Evolutionary conservation across 768 basidiomycete species (phyloP).

Genomic region (Lentinula detonsa): DNA sequence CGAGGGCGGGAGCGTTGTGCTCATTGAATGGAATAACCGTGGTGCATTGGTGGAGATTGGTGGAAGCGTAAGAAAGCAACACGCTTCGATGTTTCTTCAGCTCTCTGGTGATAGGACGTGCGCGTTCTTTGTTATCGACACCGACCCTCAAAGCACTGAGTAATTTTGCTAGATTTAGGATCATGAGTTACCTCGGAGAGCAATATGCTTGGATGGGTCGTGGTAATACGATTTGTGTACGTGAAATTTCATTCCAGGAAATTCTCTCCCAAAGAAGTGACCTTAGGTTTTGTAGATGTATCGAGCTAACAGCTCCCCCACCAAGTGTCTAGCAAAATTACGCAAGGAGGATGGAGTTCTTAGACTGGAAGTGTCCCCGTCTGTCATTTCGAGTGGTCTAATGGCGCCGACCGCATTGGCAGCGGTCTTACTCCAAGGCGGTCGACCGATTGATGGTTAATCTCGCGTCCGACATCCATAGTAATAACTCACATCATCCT

Average conservation of each 20-base stretch:
- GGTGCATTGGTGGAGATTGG: conserved; percentile 48
- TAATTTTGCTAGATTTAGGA: conserved; percentile 29
- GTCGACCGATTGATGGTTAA: conserved; percentile 47
- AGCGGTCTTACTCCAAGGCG: conserved; percentile 50
- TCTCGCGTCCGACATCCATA: neutral
- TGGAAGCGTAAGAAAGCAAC: conserved; percentile 41
- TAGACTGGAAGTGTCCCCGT: conserved; percentile 48
- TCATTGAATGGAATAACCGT: conserved; percentile 49
- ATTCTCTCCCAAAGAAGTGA: neutral
- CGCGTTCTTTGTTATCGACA: conserved; percentile 8
- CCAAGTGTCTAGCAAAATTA: conserved; percentile 44
- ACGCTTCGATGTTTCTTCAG: conserved; percentile 46
- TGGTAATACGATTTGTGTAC: conserved; percentile 47
- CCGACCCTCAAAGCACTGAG: neutral
- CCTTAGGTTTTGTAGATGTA: conserved; percentile 34
- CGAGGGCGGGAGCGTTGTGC: conserved; percentile 39
- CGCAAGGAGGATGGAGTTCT: conserved; percentile 37
- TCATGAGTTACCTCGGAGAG: conserved; percentile 45
- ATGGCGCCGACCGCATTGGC: conserved; percentile 47
- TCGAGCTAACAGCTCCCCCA: conserved; percentile 24
- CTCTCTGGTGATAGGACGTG: conserved; percentile 41
- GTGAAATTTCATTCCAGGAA: conserved; percentile 13
- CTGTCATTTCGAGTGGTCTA: conserved; percentile 49
- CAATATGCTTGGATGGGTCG: conserved; percentile 53
- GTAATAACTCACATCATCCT: too few species aligned